A percentile compares a stretch with the other conserved stretches of the same genome.
These are phyloP conservation scores for Phytophthora tentaculata DNA, from an alignment of 352 stramenopile genomes.

Conservation along the genomic window DNA sequence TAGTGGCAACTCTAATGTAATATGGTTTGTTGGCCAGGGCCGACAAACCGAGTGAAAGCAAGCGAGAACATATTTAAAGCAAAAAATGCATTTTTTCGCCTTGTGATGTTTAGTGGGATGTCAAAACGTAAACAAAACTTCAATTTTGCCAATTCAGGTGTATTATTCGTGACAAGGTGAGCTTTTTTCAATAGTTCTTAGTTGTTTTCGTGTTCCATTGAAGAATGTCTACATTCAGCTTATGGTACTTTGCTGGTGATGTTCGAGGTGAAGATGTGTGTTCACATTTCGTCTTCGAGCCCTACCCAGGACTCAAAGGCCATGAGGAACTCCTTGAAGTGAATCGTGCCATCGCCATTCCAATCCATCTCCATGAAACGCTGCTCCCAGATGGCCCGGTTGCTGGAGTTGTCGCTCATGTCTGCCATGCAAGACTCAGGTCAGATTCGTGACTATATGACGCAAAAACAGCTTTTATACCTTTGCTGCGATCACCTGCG, in stretches of 20 bases:
- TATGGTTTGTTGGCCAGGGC: conserved; percentile 15
- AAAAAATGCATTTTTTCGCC: conserved; percentile 35
- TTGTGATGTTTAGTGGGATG: conserved; percentile 22
- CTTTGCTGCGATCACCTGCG: conserved; percentile 28
- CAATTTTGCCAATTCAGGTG: too few relatives aligned
- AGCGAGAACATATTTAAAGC: conserved; percentile 43
- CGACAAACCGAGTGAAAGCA: conserved; percentile 12
- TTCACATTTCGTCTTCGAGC: conserved; percentile 54
- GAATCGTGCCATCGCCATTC: conserved; percentile 85
- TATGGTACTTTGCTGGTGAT: background rate
- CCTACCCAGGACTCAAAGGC: conserved; percentile 89
- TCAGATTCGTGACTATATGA: background rate
- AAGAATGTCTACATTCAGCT: background rate
- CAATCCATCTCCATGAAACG: conserved; percentile 91
- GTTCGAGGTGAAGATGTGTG: background rate
- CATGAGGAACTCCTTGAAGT: conserved; percentile 92
- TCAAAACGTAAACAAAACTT: too few relatives aligned
- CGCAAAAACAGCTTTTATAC: conserved; percentile 8
- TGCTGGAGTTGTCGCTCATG: conserved; percentile 56
- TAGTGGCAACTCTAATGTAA: conserved; percentile 29
- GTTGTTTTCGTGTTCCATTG: too few relatives aligned
- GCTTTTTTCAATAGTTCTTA: too few relatives aligned
- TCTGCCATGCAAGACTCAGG: conserved; percentile 13
- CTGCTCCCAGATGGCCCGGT: conserved; percentile 76
- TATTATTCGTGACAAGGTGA: too few relatives aligned